These are phyloP conservation scores for Phytopythium ostracodes DNA, from an alignment of 352 stramenopile genomes.

Conservation along the genomic window DNA sequence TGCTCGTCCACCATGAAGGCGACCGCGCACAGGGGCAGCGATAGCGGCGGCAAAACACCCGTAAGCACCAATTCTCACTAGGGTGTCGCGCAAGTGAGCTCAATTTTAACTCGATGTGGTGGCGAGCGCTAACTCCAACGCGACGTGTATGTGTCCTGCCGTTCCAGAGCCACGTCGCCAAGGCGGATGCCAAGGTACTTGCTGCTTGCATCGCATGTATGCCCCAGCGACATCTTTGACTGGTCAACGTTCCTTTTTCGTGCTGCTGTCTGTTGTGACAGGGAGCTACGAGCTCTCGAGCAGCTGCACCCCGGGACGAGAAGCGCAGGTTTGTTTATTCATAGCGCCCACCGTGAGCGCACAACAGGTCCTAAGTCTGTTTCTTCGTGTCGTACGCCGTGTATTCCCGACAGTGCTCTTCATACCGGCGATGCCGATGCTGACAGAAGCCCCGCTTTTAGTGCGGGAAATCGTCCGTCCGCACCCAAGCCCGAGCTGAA, in stretches of 20 bases:
- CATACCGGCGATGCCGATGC: conserved; percentile 10
- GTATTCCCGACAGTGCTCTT: conserved; percentile 5
- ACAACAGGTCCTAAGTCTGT: neutral
- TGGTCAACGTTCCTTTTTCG: neutral
- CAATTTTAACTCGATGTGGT: neutral
- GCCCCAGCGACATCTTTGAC: neutral
- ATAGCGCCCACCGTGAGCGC: neutral
- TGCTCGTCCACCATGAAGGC: conserved; percentile 1
- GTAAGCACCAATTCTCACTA: neutral
- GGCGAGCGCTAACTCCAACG: neutral
- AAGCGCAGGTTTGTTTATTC: conserved; percentile 4
- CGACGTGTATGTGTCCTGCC: neutral
- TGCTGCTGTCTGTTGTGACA: neutral
- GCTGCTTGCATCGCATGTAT: neutral
- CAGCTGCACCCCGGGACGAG: neutral
- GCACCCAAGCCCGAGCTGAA: conserved; percentile 21
- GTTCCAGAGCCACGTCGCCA: neutral
- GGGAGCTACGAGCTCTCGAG: neutral
- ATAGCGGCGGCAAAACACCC: neutral
- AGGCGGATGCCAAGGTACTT: conserved; percentile 2
- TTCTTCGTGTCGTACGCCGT: neutral
- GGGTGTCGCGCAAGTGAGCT: neutral
- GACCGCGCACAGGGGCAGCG: neutral
- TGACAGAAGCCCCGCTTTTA: conserved; percentile 6
- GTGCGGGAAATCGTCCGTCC: neutral